Evolutionary conservation across 1,284 basidiomycete species (phyloP).

Genomic region (Puccinia horiana): DNA sequence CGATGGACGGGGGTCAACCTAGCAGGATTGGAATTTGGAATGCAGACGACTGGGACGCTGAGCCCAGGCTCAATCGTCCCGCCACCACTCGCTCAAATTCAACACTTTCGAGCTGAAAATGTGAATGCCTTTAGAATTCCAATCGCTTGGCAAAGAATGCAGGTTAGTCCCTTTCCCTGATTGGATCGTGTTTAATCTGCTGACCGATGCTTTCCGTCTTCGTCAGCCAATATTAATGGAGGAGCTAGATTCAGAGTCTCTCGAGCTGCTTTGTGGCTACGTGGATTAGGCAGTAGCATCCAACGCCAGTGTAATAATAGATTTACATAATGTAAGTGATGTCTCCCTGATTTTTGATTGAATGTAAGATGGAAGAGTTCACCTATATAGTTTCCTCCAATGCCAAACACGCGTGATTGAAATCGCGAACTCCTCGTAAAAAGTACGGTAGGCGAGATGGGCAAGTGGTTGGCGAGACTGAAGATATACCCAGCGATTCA

Average conservation of each 20-base stretch:
- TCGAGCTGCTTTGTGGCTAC: not conserved
- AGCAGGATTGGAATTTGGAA: slow-evolving; percentile 37
- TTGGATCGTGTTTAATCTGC: not conserved
- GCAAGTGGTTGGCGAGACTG: slow-evolving; percentile 13
- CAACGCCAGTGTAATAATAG: slow-evolving; percentile 22
- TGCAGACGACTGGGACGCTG: not conserved
- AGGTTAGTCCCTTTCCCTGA: slow-evolving; percentile 12
- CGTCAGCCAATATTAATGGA: slow-evolving; percentile 21
- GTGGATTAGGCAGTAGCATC: not conserved
- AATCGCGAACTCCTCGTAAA: not conserved
- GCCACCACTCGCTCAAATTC: slow-evolving; percentile 8
- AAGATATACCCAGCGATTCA: not conserved
- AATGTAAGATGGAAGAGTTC: not conserved
- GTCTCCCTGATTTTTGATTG: not conserved
- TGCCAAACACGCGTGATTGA: not conserved
- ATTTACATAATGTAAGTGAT: slow-evolving; percentile 35
- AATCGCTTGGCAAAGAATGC: slow-evolving; percentile 23
- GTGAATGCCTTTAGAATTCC: slow-evolving; percentile 30
- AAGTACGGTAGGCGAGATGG: slow-evolving; percentile 24
- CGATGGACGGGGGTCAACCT: slow-evolving; percentile 31
- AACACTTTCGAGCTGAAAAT: slow-evolving; percentile 19
- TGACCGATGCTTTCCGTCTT: not conserved
- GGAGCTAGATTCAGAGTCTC: not conserved
- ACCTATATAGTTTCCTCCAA: not conserved
- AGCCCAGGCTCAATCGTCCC: not conserved